Percentiles rank a stretch among this genome's conserved stretches.
Conservation (phyloP, 495 filamentous ascomycete species). For the Daldinia vernicosa region DNA sequence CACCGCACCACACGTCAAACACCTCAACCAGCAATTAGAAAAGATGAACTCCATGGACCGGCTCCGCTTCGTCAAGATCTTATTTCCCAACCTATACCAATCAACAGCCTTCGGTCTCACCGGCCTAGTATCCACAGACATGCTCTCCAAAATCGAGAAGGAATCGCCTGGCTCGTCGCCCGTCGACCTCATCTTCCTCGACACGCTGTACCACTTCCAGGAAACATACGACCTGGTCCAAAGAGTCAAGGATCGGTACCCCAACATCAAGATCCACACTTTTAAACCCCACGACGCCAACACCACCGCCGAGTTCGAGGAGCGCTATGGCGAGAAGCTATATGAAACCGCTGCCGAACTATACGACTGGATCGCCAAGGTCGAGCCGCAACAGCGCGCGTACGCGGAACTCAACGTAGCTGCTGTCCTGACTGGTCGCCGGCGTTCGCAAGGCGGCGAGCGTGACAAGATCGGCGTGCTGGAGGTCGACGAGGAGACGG, state of each 20-base stretch:
- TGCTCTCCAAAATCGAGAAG: conserved; percentile 85
- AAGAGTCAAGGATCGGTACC: conserved; percentile 77
- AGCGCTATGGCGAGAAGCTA: conserved; percentile 79
- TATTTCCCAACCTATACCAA: conserved; percentile 91
- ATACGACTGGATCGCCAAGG: conserved; percentile 97
- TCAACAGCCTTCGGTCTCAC: conserved; percentile 97
- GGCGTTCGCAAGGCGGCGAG: conserved; percentile 92
- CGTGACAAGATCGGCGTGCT: conserved; percentile 87
- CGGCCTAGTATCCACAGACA: conserved; percentile 92
- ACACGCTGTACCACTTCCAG: conserved; percentile 94
- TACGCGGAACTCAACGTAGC: conserved; percentile 89
- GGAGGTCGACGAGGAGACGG: conserved; percentile 85
- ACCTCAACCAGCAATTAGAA: conserved; percentile 87
- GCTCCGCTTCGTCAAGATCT: conserved; percentile 88
- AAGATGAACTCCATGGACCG: conserved; percentile 81
- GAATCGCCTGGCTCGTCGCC: conserved; percentile 66
- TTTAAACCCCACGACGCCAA: conserved; percentile 83
- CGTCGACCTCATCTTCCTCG: conserved; percentile 96
- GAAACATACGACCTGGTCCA: conserved; percentile 89
- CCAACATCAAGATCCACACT: conserved; percentile 79
- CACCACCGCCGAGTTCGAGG: conserved; percentile 77
- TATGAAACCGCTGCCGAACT: conserved; percentile 88
- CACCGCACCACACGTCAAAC: conserved; percentile 86
- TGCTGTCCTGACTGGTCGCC: conserved; percentile 92
- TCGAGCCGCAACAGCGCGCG: conserved; percentile 93